Conservation (phyloP, 2,329 filamentous ascomycete genomes). For the Botryotinia globosa region DNA sequence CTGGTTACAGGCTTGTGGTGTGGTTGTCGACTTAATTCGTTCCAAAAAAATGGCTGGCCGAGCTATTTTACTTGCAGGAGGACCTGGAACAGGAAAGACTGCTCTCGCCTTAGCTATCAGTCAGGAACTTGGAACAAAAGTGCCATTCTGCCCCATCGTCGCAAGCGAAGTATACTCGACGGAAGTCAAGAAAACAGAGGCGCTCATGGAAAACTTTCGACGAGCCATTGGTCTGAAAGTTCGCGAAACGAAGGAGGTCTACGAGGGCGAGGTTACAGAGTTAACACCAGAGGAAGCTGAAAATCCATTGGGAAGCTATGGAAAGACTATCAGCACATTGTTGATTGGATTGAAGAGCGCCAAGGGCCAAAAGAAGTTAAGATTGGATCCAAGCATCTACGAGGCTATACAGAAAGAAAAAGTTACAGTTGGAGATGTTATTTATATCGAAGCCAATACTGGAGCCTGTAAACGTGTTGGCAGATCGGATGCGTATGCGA, state of each 20-base stretch:
- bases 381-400: slow-evolving; percentile 96
- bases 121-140: slow-evolving; percentile 96
- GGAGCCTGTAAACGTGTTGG: slow-evolving; percentile 97
- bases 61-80: slow-evolving; percentile 88
- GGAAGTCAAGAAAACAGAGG: slow-evolving; percentile 99
- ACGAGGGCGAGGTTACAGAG: slow-evolving; percentile 97
- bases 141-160: slow-evolving; percentile 97
- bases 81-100: slow-evolving; percentile 95
- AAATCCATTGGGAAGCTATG: slow-evolving; percentile 94
- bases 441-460: slow-evolving; percentile 99
- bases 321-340: slow-evolving; percentile 94
- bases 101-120: slow-evolving; percentile 92
- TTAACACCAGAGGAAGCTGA: slow-evolving; percentile 96
- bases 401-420: slow-evolving; percentile 98
- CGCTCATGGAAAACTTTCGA: slow-evolving; percentile 98
- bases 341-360: slow-evolving; percentile 93
- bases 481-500: slow-evolving; percentile 93
- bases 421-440: slow-evolving; percentile 92
- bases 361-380: slow-evolving; percentile 95
- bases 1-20: slow-evolving; percentile 78
- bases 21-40: slow-evolving; percentile 93
- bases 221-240: slow-evolving; percentile 95
- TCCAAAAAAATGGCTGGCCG: slow-evolving; percentile 97
- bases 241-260: slow-evolving; percentile 98
- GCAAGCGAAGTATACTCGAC: slow-evolving; percentile 97